A percentile compares a stretch with the other conserved stretches of the same genome.
These are phyloP conservation scores for Xylariaceae sp. DNA, from an alignment of 2,329 filamentous ascomycete genomes.

Conservation along the genomic window DNA sequence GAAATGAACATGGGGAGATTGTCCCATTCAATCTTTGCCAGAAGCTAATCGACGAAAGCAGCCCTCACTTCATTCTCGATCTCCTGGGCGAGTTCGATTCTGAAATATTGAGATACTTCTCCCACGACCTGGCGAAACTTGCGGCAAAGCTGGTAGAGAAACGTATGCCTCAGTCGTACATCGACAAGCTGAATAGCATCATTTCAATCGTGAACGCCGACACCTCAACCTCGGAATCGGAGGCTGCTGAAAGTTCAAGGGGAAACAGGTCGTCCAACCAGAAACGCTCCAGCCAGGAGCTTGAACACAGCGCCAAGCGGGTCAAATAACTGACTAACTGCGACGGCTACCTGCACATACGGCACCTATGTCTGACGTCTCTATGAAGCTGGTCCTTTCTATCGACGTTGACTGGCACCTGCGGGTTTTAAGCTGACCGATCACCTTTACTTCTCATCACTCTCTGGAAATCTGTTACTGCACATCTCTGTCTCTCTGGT, in stretches of 20 bases:
- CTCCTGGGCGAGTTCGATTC: constrained; percentile 32
- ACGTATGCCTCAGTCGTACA: constrained; percentile 27
- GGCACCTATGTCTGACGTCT: neutral
- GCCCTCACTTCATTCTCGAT: constrained; percentile 40
- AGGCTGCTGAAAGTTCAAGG: constrained; percentile 8
- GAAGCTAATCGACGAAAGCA: constrained; percentile 9
- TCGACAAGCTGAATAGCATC: constrained; percentile 28
- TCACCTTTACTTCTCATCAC: constrained; percentile 15
- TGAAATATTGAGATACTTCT: constrained; percentile 18
- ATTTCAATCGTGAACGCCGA: constrained; percentile 26
- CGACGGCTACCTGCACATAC: too few relatives aligned
- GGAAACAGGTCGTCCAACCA: too few relatives aligned
- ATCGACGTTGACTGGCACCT: too few relatives aligned
- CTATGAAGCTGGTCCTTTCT: neutral
- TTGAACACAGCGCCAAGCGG: constrained; percentile 23
- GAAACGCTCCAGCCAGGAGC: constrained; percentile 23
- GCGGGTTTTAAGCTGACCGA: constrained; percentile 11
- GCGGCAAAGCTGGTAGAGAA: constrained; percentile 25
- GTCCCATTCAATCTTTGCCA: constrained; percentile 19
- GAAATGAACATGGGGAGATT: neutral
- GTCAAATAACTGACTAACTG: constrained; percentile 21
- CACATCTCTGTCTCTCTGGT: constrained; percentile 1
- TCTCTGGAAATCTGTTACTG: constrained; percentile 6
- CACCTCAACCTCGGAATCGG: constrained; percentile 8
- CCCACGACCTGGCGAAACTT: constrained; percentile 32